These are phyloP conservation scores for Scheffersomyces quercinus DNA, from an alignment of 1,139 yeast genomes.

Conservation along the genomic window DNA sequence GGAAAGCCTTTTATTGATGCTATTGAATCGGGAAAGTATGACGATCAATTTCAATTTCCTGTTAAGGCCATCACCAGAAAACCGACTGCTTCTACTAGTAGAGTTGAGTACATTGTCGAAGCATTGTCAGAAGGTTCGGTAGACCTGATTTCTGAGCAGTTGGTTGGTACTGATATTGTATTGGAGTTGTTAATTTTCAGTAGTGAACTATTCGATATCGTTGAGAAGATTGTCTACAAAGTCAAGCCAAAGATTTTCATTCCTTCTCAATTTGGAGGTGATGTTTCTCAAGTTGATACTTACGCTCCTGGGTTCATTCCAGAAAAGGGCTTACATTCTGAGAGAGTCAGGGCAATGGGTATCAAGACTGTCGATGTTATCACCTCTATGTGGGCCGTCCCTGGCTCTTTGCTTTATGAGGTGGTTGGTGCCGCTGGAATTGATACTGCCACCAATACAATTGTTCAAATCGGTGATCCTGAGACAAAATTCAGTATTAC, in stretches of 20 bases:
- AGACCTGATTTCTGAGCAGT: constrained; percentile 27
- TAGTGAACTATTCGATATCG: constrained; percentile 21
- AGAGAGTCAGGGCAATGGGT: constrained; percentile 38
- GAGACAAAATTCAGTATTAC: constrained; percentile 33
- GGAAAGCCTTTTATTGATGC: constrained; percentile 51
- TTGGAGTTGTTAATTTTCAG: constrained; percentile 40
- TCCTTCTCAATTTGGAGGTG: constrained; percentile 65
- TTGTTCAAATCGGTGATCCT: constrained; percentile 46
- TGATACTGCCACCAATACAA: constrained; percentile 32
- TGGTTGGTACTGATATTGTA: constrained; percentile 52
- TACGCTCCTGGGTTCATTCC: constrained; percentile 36
- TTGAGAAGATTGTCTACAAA: constrained; percentile 35
- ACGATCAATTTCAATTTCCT: constrained; percentile 46
- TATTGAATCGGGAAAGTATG: constrained; percentile 43
- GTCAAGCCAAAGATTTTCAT: constrained; percentile 55
- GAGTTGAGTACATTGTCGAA: constrained; percentile 41
- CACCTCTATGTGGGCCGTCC: constrained; percentile 46
- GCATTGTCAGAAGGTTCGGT: constrained; percentile 25
- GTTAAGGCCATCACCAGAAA: constrained; percentile 52
- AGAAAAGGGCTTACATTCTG: constrained; percentile 40
- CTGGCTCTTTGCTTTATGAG: constrained; percentile 38
- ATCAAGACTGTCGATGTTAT: constrained; percentile 52
- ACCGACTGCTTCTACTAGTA: constrained; percentile 33
- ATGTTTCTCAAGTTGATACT: constrained; percentile 24
- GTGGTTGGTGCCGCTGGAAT: constrained; percentile 40